These are phyloP conservation scores for Phytophthora aleatoria DNA, from an alignment of 352 stramenopile species.

Conservation along the genomic window DNA sequence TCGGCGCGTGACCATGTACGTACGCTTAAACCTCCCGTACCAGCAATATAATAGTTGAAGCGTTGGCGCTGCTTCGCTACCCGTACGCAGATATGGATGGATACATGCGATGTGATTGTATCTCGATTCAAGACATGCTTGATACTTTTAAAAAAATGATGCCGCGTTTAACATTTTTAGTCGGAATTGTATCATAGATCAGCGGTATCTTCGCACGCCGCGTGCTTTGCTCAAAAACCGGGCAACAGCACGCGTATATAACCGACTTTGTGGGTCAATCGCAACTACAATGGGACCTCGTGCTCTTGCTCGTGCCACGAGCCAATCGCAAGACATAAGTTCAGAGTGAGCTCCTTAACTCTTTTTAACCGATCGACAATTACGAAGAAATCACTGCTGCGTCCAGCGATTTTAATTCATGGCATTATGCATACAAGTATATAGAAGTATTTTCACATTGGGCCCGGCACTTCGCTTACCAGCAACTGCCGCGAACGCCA, in stretches of 20 bases:
- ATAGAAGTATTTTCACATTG: neutral
- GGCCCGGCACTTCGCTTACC: neutral
- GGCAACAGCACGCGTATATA: slow-evolving; percentile 1
- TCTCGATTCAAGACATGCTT: too few relatives aligned
- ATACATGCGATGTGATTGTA: too few relatives aligned
- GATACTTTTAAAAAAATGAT: too few relatives aligned
- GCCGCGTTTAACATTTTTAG: neutral
- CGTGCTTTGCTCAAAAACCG: too few relatives aligned
- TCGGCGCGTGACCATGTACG: too few relatives aligned
- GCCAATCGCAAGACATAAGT: neutral
- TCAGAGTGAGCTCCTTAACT: neutral
- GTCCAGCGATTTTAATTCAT: neutral
- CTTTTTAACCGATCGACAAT: neutral
- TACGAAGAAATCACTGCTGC: slow-evolving; percentile 1
- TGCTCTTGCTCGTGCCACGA: neutral
- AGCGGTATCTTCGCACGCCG: neutral
- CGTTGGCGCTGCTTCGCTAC: too few relatives aligned
- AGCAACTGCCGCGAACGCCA: neutral
- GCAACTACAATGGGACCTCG: neutral
- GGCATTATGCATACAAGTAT: too few relatives aligned
- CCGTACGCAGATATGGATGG: too few relatives aligned
- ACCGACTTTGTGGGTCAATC: neutral
- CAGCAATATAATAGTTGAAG: too few relatives aligned
- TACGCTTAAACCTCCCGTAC: too few relatives aligned
- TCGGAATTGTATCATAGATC: neutral